Conservation (phyloP, 2,329 filamentous ascomycete genomes). For the Fusarium gaditjirri region DNA sequence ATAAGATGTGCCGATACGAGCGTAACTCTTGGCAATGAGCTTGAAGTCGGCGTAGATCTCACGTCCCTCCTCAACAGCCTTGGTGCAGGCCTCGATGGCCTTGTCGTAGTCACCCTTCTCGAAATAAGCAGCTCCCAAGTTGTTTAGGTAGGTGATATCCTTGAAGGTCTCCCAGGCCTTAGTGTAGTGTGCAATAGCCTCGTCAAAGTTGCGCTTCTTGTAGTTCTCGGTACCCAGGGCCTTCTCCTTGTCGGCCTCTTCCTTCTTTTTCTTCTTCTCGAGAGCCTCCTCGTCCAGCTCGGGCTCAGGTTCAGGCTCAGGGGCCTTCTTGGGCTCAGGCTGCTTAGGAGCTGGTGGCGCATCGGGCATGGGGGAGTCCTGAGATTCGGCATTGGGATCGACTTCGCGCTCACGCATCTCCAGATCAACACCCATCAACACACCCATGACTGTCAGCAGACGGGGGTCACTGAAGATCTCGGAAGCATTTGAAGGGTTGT, state of each 20-base stretch:
- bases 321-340: constrained; percentile 65
- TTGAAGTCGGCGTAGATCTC: constrained; percentile 96
- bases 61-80: constrained; percentile 90
- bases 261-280: constrained; percentile 90
- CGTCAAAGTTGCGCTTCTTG: constrained; percentile 98
- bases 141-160: constrained; percentile 98
- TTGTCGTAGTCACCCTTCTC: constrained; percentile 96
- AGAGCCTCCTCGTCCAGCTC: constrained; percentile 85
- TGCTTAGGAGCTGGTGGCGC: constrained; percentile 54
- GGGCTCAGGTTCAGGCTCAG: constrained; percentile 69
- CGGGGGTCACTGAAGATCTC: constrained; percentile 88
- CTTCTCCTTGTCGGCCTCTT: constrained; percentile 94
- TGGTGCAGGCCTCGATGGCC: constrained; percentile 85
- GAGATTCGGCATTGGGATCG: constrained; percentile 50
- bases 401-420: constrained; percentile 54
- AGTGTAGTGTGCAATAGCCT: constrained; percentile 91
- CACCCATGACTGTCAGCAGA: constrained; percentile 93
- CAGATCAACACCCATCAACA: constrained; percentile 94
- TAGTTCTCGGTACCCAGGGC: constrained; percentile 92
- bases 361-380: constrained; percentile 82
- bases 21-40: constrained; percentile 97
- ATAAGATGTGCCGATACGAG: constrained; percentile 91
- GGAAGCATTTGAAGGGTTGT: constrained; percentile 82
- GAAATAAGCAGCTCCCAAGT: constrained; percentile 91
- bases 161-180: constrained; percentile 96